Base-by-base conservation (phyloP, 208 protist genomes). In the Plasmodiophora brassicae region DNA sequence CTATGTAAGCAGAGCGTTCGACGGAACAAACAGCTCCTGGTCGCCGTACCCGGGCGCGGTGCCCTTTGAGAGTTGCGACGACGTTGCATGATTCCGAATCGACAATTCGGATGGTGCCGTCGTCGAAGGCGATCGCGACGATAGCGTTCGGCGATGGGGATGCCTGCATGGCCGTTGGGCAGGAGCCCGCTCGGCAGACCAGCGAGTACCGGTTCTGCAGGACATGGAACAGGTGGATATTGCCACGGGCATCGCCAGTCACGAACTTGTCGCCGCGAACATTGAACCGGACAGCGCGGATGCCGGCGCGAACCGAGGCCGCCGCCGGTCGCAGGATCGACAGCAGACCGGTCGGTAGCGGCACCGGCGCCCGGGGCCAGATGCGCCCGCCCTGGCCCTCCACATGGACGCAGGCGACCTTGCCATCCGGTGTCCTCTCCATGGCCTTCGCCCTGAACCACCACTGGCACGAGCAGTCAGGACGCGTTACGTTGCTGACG, bases 161-260 rank as follows among this genome's bases (percentile, higher is more conserved):
- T 78, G 65, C 5, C 5, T n/a, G 5, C 14, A 78, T 78, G 5
- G 65, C 65, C 41, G 65, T 38, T 38, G 65, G 65, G 20, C 14
- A 78, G 41, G n/a, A 14, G 10, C 65, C 65, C 20, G 14, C 65
- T 32, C 65, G 65, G n/a, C n/a, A 78, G 41, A 78, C n/a, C 5
- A 78, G n/a, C 5, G 65, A 78, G n/a, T 38, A 78, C 65, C 65
- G 5, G 41, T 78, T 78, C 41, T 78, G 65, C 20, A 78, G 65
- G 41, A 32, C 65, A 78, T 78, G 65, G n/a, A 78, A 78, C 65
- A 36, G n/a, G n/a, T 78, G 41, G 32, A 78, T 78, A 32, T 78
- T 78, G 5, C 65, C 65, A 44, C 65, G 65, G 32, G 65, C 20
- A 32, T 78, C 65, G n/a, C 65, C 65, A 78, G 41, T 5, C 5